Evolutionary conservation across 1,284 basidiomycete genomes (phyloP), one percentile per base, ranked within the genome.

Genomic region (Schizophyllum commune): DNA sequence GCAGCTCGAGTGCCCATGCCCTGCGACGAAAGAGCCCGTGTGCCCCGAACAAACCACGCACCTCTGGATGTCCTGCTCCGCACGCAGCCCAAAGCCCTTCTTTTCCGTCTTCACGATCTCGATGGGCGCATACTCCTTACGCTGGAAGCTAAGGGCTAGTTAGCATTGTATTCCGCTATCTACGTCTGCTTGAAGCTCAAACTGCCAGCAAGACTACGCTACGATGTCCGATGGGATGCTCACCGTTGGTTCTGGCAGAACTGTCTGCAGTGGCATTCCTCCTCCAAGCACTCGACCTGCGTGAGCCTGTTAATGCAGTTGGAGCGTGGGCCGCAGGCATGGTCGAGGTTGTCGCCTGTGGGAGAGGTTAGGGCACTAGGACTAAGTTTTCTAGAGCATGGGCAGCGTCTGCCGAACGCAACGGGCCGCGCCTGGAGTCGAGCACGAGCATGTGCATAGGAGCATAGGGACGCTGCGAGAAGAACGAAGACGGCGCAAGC

Each of bases 221-320:
- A n/a, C 47, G 47, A n/a, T n/a, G n/a, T 51, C n/a, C 52, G n/a
- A 22, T 7, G n/a, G 21, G 47, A 39, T 13, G 32, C 62, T 32
- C 58, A 95, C 95, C 94, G 84, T 77, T 98, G 96, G 72, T 99
- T 99, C 72, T 86, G 88, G 73, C 96, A 99, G 68, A 89, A 82
- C 9, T 77, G 72, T 55, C 87, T 80, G 77, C 94, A 96, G 52
- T 88, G 83, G 76, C 96, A 99, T 67, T 97, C 94, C 57, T 84
- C 89, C 17, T 85, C 78, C 21, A 96, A 74, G 77, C 96, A 99
- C 74, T 99, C 96, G 27, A 99, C 94, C 75, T 98, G 96, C 27
- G 97, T 97, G 62, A 98, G 85, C 62, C 95, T 84, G 74, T 99
- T 99, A 79, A 99, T 98, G 74, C 97, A 99, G 73, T 95, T 92